A percentile compares a stretch with the other conserved stretches of the same genome.
These are phyloP conservation scores for Schizochytrium sp. DNA, from an alignment of 108 stramenopile genomes.

Conservation along the genomic window DNA sequence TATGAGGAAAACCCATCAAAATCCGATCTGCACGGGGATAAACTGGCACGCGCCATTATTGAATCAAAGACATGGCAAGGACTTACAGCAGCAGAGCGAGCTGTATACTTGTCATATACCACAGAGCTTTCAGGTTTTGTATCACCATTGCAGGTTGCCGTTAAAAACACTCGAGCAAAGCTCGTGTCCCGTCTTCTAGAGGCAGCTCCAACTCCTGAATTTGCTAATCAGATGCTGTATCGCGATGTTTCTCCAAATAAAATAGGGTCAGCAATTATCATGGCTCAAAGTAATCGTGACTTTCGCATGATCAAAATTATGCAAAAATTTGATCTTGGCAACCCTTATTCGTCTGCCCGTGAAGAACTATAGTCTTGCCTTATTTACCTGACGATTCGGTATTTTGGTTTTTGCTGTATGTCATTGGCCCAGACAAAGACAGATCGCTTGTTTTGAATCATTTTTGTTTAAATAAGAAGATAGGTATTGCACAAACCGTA, in stretches of 20 bases:
- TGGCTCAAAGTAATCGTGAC: not conserved
- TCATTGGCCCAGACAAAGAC: too few relatives aligned
- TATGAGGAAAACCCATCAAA: not conserved
- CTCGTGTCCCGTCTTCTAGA: not conserved
- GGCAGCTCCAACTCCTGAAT: not conserved
- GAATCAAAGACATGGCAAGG: too few relatives aligned
- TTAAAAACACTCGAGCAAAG: not conserved
- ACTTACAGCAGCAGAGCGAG: too few relatives aligned
- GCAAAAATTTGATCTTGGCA: not conserved
- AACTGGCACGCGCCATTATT: not conserved
- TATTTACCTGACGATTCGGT: too few relatives aligned
- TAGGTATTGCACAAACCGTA: too few relatives aligned
- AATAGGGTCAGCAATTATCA: not conserved
- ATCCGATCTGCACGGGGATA: not conserved
- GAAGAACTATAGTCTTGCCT: not conserved
- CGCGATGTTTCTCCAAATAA: not conserved
- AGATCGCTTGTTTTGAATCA: too few relatives aligned
- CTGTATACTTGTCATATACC: too few relatives aligned
- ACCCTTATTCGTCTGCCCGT: not conserved
- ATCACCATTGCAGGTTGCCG: not conserved
- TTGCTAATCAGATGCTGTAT: not conserved
- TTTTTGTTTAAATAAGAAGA: too few relatives aligned
- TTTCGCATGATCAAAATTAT: slow-evolving; percentile 25
- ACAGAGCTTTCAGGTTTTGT: not conserved
- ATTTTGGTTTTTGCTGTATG: too few relatives aligned